Conservation (phyloP, 2,329 filamentous ascomycete genomes). For the Calonectria montana region DNA sequence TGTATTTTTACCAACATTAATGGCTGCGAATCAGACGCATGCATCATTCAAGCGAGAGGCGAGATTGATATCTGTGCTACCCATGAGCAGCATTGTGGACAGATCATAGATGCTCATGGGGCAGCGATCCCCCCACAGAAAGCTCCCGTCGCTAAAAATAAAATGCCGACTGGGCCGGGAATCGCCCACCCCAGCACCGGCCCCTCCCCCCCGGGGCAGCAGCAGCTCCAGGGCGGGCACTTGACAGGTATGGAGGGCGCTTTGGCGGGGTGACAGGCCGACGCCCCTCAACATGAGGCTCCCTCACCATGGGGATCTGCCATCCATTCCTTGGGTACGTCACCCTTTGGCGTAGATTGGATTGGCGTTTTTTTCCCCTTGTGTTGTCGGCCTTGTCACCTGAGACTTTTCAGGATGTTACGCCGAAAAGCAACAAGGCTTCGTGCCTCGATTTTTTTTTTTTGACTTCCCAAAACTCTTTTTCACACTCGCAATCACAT, state of each 20-base stretch:
- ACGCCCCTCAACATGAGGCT: neutral
- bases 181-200: neutral
- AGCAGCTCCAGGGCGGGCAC: neutral
- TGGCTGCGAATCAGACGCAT: too few species aligned
- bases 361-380: neutral
- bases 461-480: neutral
- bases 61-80: neutral
- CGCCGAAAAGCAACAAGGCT: constrained; percentile 5
- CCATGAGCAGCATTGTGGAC: neutral
- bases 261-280: constrained; percentile 2
- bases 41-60: neutral
- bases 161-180: neutral
- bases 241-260: constrained; percentile 3
- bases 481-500: constrained; percentile 6
- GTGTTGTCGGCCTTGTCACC: constrained; percentile 6
- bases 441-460: neutral
- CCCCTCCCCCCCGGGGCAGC: neutral
- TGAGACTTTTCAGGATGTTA: constrained; percentile 4
- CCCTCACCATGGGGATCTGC: neutral
- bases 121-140: neutral
- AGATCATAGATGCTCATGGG: neutral
- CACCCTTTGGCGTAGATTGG: neutral
- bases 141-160: neutral
- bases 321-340: constrained; percentile 7
- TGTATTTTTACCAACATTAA: neutral